These are phyloP conservation scores for Zea luxurians DNA, from an alignment of 176 grass and related monocot genomes.

Conservation along the genomic window DNA sequence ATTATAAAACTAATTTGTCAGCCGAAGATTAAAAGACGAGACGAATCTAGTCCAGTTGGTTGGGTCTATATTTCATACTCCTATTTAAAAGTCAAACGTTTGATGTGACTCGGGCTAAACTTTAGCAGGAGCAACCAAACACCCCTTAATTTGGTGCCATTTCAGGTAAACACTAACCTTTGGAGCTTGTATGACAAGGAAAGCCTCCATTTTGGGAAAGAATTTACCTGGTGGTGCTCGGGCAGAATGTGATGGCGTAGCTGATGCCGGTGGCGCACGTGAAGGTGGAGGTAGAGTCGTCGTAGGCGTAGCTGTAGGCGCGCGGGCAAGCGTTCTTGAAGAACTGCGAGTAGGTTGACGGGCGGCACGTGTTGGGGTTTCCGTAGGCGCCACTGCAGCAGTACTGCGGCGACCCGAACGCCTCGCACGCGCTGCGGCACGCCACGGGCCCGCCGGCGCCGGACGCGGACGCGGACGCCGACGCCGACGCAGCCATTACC, in stretches of 20 bases:
- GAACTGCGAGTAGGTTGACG: constrained; percentile 81
- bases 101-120: too few relatives aligned
- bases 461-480: not conserved
- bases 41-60: too few relatives aligned
- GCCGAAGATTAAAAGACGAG: too few relatives aligned
- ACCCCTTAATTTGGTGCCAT: not conserved
- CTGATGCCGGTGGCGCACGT: constrained; percentile 66
- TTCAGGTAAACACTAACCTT: not conserved
- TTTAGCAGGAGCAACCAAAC: too few relatives aligned
- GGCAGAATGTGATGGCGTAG: constrained; percentile 97
- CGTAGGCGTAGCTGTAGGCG: constrained; percentile 96
- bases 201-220: not conserved
- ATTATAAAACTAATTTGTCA: too few relatives aligned
- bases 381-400: constrained; percentile 89
- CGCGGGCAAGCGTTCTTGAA: constrained; percentile 93
- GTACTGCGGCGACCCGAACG: constrained; percentile 82
- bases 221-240: constrained; percentile 64
- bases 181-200: not conserved
- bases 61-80: too few relatives aligned
- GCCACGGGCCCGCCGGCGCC: constrained; percentile 43
- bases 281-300: constrained; percentile 86
- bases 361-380: constrained; percentile 79
- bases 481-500: constrained; percentile 16
- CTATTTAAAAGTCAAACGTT: too few relatives aligned
- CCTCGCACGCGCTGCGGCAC: constrained; percentile 90